These are phyloP conservation scores for Eutypella sp. DNA, from an alignment of 2,329 filamentous ascomycete species.

Conservation along the genomic window DNA sequence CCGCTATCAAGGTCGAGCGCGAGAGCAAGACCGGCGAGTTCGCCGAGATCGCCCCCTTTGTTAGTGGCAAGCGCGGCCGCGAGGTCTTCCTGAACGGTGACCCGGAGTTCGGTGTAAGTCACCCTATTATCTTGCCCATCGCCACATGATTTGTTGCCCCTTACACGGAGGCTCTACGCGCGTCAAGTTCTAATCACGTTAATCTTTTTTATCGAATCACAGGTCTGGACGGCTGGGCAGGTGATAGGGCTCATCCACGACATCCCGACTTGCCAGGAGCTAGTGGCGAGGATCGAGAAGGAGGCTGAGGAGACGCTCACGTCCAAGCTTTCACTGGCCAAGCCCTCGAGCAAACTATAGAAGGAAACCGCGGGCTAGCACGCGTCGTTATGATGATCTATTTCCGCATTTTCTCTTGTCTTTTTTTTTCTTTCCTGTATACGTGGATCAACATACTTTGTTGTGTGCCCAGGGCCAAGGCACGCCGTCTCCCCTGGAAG, in stretches of 20 bases:
- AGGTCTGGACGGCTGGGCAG: constrained; percentile 97
- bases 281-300: constrained; percentile 69
- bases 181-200: too few relatives aligned
- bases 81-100: constrained; percentile 93
- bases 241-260: constrained; percentile 88
- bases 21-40: constrained; percentile 85
- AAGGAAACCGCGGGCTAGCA: too few relatives aligned
- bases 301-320: constrained; percentile 65
- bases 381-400: too few relatives aligned
- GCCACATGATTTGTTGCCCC: constrained; percentile 4
- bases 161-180: too few relatives aligned
- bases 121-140: constrained; percentile 1
- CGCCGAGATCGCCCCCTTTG: constrained; percentile 76
- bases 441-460: too few relatives aligned
- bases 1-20: constrained; percentile 77
- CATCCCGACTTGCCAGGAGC: constrained; percentile 67
- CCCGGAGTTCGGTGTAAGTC: constrained; percentile 77
- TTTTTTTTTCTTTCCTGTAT: too few relatives aligned
- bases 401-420: too few relatives aligned
- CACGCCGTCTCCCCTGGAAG: too few relatives aligned
- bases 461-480: too few relatives aligned
- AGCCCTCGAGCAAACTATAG: constrained; percentile 56
- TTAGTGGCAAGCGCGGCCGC: constrained; percentile 85
- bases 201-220: constrained; percentile 10
- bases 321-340: constrained; percentile 52